Evolutionary conservation across 2,329 filamentous ascomycete genomes (phyloP).

Genomic region (Ramularia endophylla): DNA sequence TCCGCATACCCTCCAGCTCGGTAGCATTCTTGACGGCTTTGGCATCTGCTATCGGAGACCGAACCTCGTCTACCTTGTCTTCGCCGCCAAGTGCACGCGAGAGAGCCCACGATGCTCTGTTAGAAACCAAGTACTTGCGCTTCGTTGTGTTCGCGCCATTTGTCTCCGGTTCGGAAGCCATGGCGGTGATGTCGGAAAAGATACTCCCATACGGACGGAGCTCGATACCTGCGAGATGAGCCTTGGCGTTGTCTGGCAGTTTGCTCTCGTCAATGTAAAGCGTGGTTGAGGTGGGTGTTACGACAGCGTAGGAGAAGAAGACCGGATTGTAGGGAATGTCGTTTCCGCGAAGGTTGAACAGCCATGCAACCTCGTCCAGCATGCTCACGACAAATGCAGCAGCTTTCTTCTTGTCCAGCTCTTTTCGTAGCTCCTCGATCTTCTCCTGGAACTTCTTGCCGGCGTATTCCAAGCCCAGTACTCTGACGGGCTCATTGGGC

Average conservation of each 20-base stretch:
- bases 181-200: constrained; percentile 66
- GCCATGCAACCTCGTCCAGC: constrained; percentile 95
- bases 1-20: constrained; percentile 86
- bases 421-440: constrained; percentile 79
- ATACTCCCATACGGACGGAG: constrained; percentile 79
- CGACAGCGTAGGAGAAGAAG: constrained; percentile 91
- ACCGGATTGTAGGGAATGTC: constrained; percentile 98
- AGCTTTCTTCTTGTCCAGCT: constrained; percentile 83
- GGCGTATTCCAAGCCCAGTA: constrained; percentile 66
- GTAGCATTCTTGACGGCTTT: constrained; percentile 93
- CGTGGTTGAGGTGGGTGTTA: constrained; percentile 69
- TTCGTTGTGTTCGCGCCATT: constrained; percentile 32
- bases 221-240: constrained; percentile 65
- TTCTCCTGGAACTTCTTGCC: constrained; percentile 81
- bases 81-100: constrained; percentile 81
- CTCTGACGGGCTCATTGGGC: constrained; percentile 68
- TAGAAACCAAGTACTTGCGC: constrained; percentile 76
- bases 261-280: constrained; percentile 82
- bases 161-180: constrained; percentile 42
- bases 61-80: constrained; percentile 73
- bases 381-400: constrained; percentile 86
- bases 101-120: constrained; percentile 86
- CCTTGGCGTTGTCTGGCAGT: constrained; percentile 60
- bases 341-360: constrained; percentile 93
- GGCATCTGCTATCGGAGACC: constrained; percentile 81